These are phyloP conservation scores for Schizopora paradoxa DNA, from an alignment of 1,284 basidiomycete genomes.

Conservation along the genomic window DNA sequence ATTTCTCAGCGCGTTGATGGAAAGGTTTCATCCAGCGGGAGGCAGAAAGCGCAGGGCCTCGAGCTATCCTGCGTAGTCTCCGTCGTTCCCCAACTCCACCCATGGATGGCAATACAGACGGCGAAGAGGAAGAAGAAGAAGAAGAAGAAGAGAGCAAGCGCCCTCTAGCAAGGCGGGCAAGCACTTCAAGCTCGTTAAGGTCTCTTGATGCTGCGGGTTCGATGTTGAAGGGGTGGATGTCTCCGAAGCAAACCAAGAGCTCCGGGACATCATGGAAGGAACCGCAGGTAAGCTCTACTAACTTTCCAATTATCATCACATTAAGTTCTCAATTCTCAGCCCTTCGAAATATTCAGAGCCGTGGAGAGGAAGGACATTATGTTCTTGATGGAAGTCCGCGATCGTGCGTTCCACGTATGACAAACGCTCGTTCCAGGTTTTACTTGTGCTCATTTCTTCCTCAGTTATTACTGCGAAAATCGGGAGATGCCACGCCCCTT, in stretches of 20 bases:
- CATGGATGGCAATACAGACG: too few species aligned
- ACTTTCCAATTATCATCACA: background rate
- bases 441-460: constrained; percentile 9
- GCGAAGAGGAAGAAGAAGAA: too few species aligned
- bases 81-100: constrained; percentile 38
- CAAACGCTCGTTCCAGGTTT: background rate
- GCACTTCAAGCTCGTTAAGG: constrained; percentile 17
- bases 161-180: constrained; percentile 15
- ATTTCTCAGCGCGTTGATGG: constrained; percentile 19
- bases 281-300: constrained; percentile 45
- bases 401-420: constrained; percentile 69
- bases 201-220: too few species aligned
- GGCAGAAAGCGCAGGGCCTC: constrained; percentile 50
- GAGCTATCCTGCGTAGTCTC: constrained; percentile 44
- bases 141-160: too few species aligned
- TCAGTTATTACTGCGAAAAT: constrained; percentile 68
- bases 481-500: constrained; percentile 70
- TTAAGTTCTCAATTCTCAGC: constrained; percentile 34
- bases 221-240: constrained; percentile 8
- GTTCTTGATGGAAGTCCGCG: constrained; percentile 75
- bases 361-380: constrained; percentile 68
- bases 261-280: constrained; percentile 43
- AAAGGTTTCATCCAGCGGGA: constrained; percentile 66
- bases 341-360: constrained; percentile 69
- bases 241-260: constrained; percentile 13